These are phyloP conservation scores for Candida railenensis DNA, from an alignment of 805 yeast genomes.

Conservation along the genomic window DNA sequence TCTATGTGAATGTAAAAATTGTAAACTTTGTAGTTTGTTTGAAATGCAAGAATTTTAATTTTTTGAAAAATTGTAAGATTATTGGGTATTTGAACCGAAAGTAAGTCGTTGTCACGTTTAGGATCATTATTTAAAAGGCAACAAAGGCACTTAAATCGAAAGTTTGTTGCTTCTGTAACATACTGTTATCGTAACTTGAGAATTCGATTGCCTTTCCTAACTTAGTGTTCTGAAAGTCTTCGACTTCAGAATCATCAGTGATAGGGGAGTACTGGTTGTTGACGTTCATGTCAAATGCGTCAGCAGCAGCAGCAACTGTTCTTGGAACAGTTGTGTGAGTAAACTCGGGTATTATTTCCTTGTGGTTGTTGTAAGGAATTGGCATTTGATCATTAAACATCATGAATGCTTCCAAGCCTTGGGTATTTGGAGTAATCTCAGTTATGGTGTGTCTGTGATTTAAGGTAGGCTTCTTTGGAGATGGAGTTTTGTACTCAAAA, in stretches of 20 bases:
- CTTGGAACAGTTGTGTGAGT: conserved; percentile 3
- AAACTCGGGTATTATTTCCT: conserved; percentile 10
- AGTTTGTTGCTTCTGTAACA: conserved; percentile 24
- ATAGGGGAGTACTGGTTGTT: conserved; percentile 16
- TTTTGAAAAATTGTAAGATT: background rate
- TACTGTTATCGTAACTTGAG: conserved; percentile 11
- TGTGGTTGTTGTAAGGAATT: conserved; percentile 8
- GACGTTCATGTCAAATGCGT: conserved; percentile 2
- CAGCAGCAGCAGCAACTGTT: conserved; percentile 1
- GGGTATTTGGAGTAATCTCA: conserved; percentile 7
- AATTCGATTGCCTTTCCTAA: conserved; percentile 12
- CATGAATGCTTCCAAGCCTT: conserved; percentile 30
- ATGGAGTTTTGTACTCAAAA: conserved; percentile 6
- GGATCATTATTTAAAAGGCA: conserved; percentile 11
- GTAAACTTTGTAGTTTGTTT: background rate
- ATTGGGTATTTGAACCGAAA: background rate
- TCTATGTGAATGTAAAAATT: background rate
- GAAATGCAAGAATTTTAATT: background rate
- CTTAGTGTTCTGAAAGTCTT: conserved; percentile 9
- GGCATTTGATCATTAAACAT: conserved; percentile 23
- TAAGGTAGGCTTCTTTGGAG: conserved; percentile 1
- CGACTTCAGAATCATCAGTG: conserved; percentile 22
- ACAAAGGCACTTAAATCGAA: conserved; percentile 26
- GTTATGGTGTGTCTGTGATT: conserved; percentile 1
- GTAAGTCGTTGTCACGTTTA: no score